These are phyloP conservation scores for Panaeolus cyanescens DNA, from an alignment of 768 basidiomycete genomes.

Conservation along the genomic window DNA sequence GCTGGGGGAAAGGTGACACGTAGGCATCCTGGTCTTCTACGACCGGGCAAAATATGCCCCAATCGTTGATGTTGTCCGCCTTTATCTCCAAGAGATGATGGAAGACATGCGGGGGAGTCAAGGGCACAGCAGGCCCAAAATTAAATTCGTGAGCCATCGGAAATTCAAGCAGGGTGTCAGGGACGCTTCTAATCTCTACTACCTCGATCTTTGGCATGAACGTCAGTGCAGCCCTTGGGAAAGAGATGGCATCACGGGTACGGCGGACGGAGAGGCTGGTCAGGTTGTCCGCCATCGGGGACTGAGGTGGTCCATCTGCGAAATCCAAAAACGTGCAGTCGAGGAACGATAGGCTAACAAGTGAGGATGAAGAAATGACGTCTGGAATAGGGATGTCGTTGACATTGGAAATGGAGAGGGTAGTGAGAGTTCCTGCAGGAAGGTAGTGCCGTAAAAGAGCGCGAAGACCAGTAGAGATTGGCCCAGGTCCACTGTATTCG, in stretches of 20 bases:
- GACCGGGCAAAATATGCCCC: too few relatives aligned
- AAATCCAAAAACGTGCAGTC: neutral
- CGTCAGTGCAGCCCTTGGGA: neutral
- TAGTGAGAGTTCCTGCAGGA: neutral
- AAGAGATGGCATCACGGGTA: neutral
- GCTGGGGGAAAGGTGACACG: too few relatives aligned
- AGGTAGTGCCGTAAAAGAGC: neutral
- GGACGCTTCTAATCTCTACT: neutral
- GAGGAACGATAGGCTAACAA: neutral
- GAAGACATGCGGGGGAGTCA: too few relatives aligned
- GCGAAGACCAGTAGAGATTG: neutral
- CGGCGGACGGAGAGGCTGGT: neutral
- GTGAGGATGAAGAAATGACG: neutral
- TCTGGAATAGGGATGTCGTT: neutral
- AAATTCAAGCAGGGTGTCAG: neutral
- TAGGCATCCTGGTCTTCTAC: too few relatives aligned
- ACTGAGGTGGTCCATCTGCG: neutral
- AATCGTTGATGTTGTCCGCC: too few relatives aligned
- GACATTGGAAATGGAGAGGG: neutral
- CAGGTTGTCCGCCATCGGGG: neutral
- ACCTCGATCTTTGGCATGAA: neutral
- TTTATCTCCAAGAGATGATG: too few relatives aligned
- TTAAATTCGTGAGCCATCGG: neutral
- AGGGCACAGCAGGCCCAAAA: neutral
- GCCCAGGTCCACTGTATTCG: neutral